These are phyloP conservation scores for Dactylellina sp. DNA, from an alignment of 2,329 filamentous ascomycete genomes.

Conservation along the genomic window DNA sequence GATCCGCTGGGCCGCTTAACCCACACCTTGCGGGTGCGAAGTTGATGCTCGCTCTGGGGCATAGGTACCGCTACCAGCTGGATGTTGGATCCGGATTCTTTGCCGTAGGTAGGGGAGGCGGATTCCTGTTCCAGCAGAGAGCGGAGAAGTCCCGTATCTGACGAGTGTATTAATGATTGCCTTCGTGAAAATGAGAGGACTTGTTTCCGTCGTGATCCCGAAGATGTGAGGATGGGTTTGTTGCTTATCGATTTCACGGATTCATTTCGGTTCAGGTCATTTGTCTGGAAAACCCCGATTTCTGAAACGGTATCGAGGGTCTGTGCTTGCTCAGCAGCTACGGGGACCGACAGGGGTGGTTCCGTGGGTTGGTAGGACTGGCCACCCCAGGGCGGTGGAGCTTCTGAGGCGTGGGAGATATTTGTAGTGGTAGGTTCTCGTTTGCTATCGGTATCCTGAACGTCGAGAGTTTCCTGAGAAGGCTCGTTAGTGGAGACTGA, in stretches of 20 bases:
- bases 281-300: slow-evolving; percentile 46
- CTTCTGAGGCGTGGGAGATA: slow-evolving; percentile 35
- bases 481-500: slow-evolving; percentile 26
- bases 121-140: slow-evolving; percentile 51
- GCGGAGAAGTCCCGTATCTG: slow-evolving; percentile 48
- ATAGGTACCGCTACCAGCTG: slow-evolving; percentile 49
- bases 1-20: slow-evolving; percentile 88
- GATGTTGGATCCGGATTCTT: slow-evolving; percentile 35
- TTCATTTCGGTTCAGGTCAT: slow-evolving; percentile 50
- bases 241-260: slow-evolving; percentile 47
- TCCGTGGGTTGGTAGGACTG: slow-evolving; percentile 27
- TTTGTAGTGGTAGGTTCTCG: slow-evolving; percentile 14
- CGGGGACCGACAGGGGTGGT: slow-evolving; percentile 18
- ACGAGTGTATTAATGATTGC: slow-evolving; percentile 55
- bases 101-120: slow-evolving; percentile 44
- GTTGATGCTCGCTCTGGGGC: slow-evolving; percentile 60
- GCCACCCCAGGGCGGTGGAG: slow-evolving; percentile 14
- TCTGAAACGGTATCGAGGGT: slow-evolving; percentile 52
- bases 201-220: slow-evolving; percentile 53
- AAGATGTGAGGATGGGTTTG: slow-evolving; percentile 40
- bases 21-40: slow-evolving; percentile 84
- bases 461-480: slow-evolving; percentile 25
- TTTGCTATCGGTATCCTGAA: slow-evolving; percentile 22
- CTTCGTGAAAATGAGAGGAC: slow-evolving; percentile 44
- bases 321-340: slow-evolving; percentile 28